These are phyloP conservation scores for Aspergillus ibericus DNA, from an alignment of 2,329 filamentous ascomycete genomes.

Conservation along the genomic window DNA sequence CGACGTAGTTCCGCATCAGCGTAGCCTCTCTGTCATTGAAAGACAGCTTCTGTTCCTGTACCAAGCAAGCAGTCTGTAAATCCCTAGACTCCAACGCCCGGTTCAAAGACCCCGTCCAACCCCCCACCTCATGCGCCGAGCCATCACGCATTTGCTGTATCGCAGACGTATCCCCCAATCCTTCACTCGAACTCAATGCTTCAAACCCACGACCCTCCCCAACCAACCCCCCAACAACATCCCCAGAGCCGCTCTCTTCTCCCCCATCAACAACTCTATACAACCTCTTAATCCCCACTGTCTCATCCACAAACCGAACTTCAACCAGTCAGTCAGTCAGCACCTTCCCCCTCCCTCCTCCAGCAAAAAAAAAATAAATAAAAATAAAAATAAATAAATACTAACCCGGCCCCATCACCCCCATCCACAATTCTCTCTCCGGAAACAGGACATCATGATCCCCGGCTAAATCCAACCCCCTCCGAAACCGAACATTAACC, in stretches of 20 bases:
- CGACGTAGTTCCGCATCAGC: conserved; percentile 31
- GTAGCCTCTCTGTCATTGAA: conserved; percentile 23
- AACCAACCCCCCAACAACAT: no score
- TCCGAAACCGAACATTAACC: conserved; percentile 23
- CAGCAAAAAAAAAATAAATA: no score
- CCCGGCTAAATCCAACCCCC: conserved; percentile 16
- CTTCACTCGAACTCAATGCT: background rate
- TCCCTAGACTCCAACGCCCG: background rate
- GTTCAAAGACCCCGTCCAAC: background rate
- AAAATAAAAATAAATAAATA: background rate
- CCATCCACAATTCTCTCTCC: conserved; percentile 17
- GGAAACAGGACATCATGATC: conserved; percentile 17
- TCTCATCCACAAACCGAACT: conserved; percentile 29
- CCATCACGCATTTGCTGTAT: background rate
- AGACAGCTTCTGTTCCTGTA: background rate
- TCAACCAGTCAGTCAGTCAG: background rate
- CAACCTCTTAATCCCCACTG: background rate
- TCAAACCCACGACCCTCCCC: background rate
- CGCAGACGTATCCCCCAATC: background rate
- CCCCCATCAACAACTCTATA: background rate
- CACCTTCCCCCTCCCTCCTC: no score
- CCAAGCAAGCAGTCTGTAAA: background rate
- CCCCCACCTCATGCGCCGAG: background rate
- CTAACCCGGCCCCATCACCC: conserved; percentile 17
- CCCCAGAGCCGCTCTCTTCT: no score